Conservation (phyloP, 352 stramenopile genomes). For the Pythium monospermum region DNA sequence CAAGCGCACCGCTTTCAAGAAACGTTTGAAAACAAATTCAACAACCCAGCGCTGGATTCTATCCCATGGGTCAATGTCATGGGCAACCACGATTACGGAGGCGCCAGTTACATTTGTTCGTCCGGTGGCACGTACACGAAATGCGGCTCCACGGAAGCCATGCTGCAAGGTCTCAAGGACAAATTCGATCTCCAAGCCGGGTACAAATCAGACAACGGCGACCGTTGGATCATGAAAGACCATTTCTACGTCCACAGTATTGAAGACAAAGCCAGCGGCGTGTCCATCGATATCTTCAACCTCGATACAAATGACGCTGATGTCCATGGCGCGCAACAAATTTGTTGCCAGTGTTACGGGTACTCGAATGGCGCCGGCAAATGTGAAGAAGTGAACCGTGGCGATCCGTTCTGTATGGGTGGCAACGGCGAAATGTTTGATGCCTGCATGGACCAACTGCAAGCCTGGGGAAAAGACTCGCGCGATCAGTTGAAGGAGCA, state of each 20-base stretch:
- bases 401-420: conserved; percentile 42
- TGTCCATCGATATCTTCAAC: conserved; percentile 85
- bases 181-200: conserved; percentile 73
- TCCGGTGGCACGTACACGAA: conserved; percentile 29
- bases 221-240: conserved; percentile 79
- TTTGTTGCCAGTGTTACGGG: conserved; percentile 80
- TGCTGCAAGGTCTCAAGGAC: conserved; percentile 47
- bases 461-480: conserved; percentile 56
- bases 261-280: conserved; percentile 39
- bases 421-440: conserved; percentile 63
- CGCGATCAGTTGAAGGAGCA: conserved; percentile 41
- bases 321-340: conserved; percentile 53
- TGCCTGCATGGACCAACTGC: conserved; percentile 61
- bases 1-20: conserved; percentile 63
- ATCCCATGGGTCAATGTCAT: conserved; percentile 85
- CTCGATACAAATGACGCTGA: conserved; percentile 73
- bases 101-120: conserved; percentile 70
- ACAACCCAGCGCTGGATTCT: conserved; percentile 29
- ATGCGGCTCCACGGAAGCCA: conserved; percentile 37
- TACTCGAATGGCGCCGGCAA: conserved; percentile 54
- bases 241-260: conserved; percentile 82
- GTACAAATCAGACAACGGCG: conserved; percentile 73
- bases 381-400: conserved; percentile 51
- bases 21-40: conserved; percentile 81
- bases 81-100: conserved; percentile 85